These are phyloP conservation scores for Aspergillus costaricaensis DNA, from an alignment of 2,329 filamentous ascomycete genomes.

Conservation along the genomic window DNA sequence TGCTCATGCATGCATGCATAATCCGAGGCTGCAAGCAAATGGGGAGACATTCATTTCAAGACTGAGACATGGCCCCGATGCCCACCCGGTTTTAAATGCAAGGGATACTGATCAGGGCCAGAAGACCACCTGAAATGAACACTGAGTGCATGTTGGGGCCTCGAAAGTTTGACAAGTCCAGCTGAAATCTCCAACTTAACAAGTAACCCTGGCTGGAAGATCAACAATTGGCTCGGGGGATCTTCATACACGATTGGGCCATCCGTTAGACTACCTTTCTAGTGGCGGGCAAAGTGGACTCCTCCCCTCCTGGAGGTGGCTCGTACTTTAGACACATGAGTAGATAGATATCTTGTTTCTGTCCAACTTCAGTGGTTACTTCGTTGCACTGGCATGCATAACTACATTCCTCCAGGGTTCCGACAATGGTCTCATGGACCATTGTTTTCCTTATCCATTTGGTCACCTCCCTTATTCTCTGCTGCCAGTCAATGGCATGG, in stretches of 20 bases:
- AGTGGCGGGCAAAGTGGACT: not conserved
- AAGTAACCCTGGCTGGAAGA: not conserved
- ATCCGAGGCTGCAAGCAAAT: not conserved
- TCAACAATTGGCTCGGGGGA: not conserved
- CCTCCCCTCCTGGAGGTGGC: not conserved
- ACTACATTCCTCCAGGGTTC: not conserved
- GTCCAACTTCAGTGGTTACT: not conserved
- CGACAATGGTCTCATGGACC: not conserved
- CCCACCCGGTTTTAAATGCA: not conserved
- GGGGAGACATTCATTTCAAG: not conserved
- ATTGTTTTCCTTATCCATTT: not conserved
- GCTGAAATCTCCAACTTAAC: not conserved
- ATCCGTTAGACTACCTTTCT: not conserved
- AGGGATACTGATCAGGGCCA: not conserved
- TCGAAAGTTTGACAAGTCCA: not conserved
- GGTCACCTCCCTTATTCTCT: not conserved
- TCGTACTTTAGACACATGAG: not conserved
- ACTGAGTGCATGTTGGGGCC: no score
- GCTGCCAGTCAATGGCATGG: not conserved
- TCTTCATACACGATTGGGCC: not conserved
- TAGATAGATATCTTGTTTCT: not conserved
- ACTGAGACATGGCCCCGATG: no score
- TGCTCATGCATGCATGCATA: not conserved
- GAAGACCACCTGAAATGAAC: not conserved
- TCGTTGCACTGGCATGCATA: not conserved